phyloP scores from a whole-genome alignment of 306 rosid genomes.

The Prunus armeniaca region DNA sequence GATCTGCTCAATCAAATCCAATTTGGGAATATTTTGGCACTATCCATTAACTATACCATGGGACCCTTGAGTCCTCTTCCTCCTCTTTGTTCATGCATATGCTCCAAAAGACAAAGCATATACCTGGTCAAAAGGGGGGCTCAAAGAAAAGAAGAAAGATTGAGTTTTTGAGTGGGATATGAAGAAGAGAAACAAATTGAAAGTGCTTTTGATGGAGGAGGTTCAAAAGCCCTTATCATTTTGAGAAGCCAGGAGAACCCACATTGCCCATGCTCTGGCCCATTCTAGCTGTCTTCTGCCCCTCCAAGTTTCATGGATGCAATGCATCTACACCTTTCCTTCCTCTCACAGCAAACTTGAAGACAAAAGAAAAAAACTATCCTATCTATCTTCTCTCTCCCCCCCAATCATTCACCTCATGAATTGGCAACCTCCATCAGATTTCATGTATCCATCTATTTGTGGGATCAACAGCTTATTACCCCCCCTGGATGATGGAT shows the following conservation, averaged over 20 bases:
- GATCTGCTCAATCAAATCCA: conserved; percentile 36
- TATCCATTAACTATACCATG: conserved; percentile 22
- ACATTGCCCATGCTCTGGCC: conserved; percentile 63
- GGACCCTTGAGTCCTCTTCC: conserved; percentile 30
- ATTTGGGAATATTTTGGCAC: conserved; percentile 37
- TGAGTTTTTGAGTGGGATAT: conserved; percentile 32
- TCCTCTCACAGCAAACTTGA: conserved; percentile 8
- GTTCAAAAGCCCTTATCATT: conserved; percentile 49
- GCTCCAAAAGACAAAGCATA: conserved; percentile 44
- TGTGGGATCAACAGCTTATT: conserved; percentile 47
- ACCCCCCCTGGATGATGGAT: conserved; percentile 44
- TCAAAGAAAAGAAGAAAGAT: conserved; percentile 54
- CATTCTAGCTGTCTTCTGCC: conserved; percentile 58
- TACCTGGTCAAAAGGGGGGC: conserved; percentile 60
- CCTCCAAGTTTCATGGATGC: conserved; percentile 58
- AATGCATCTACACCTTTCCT: conserved; percentile 57
- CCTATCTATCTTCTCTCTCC: neutral
- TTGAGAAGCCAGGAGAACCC: conserved; percentile 52
- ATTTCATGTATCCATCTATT: conserved; percentile 45
- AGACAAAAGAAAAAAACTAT: conserved; percentile 19
- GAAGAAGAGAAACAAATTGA: conserved; percentile 30
- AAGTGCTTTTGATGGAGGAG: conserved; percentile 39
- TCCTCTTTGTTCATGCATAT: conserved; percentile 61
- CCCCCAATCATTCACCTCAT: conserved; percentile 64
- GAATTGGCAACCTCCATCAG: conserved; percentile 86